These are phyloP conservation scores for Arxiozyma heterogenica DNA, from an alignment of 1,139 yeast species.

Conservation along the genomic window DNA sequence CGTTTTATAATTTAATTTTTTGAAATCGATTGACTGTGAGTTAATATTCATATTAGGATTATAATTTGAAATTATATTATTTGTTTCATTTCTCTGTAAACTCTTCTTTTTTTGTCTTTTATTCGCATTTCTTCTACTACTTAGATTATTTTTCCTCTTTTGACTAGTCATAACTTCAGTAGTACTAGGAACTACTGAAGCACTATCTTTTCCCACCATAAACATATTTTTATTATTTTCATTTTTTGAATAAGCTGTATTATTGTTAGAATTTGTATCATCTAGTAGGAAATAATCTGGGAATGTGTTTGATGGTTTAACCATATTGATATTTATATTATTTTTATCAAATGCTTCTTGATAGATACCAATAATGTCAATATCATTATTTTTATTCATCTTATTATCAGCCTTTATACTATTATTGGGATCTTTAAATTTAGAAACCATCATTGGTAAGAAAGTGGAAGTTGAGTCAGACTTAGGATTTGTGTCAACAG, in stretches of 20 bases:
- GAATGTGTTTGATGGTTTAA: background rate
- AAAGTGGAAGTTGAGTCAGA: background rate
- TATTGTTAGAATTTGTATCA: background rate
- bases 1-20: background rate
- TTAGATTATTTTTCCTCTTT: background rate
- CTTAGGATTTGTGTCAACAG: background rate
- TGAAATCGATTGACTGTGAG: background rate
- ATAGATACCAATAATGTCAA: background rate
- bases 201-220: background rate
- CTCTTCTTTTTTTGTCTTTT: background rate
- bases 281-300: background rate
- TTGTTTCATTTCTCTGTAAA: background rate
- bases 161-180: background rate
- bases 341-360: background rate
- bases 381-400: too few relatives aligned
- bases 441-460: background rate
- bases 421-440: background rate
- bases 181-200: background rate
- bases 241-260: background rate
- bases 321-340: background rate
- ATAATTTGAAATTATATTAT: background rate
- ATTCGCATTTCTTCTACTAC: background rate
- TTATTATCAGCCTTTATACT: background rate
- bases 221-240: background rate
- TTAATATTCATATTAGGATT: background rate